Conservation (phyloP, 2,329 filamentous ascomycete species). For the Cordyceps javanica region DNA sequence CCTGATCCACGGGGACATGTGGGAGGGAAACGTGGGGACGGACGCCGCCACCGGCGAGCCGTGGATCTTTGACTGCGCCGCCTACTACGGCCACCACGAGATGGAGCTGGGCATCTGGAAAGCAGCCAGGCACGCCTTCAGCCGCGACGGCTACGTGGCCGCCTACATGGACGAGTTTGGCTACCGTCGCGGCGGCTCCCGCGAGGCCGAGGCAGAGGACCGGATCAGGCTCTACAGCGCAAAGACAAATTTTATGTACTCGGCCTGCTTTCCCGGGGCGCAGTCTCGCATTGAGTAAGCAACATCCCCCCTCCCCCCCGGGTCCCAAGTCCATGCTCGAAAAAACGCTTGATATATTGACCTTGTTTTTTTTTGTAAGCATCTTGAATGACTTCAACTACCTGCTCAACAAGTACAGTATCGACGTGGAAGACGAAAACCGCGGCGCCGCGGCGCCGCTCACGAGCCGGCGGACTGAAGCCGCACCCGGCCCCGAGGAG, state of each 20-base stretch:
- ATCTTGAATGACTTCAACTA: neutral
- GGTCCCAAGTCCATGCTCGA: too few species aligned
- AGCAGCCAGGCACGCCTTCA: slow-evolving; percentile 13
- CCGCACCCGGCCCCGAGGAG: too few species aligned
- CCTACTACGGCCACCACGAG: slow-evolving; percentile 27
- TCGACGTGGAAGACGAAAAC: neutral
- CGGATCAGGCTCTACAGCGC: slow-evolving; percentile 19
- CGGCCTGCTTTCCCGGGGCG: slow-evolving; percentile 10
- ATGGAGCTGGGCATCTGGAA: slow-evolving; percentile 23
- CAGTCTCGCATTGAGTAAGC: slow-evolving; percentile 11
- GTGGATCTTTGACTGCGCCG: slow-evolving; percentile 25
- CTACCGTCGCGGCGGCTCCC: slow-evolving; percentile 14
- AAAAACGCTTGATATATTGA: neutral
- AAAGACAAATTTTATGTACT: slow-evolving; percentile 18
- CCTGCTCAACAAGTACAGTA: neutral
- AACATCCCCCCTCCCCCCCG: neutral
- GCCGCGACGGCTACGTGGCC: slow-evolving; percentile 12
- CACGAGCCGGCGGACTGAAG: neutral
- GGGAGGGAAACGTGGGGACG: slow-evolving; percentile 26
- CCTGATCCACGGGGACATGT: slow-evolving; percentile 26
- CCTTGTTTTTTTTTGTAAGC: neutral
- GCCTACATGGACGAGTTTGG: slow-evolving; percentile 19
- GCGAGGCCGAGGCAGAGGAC: slow-evolving; percentile 20
- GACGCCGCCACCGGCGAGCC: slow-evolving; percentile 22
- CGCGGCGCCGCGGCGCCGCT: neutral